A percentile compares a stretch with the other conserved stretches of the same genome.
Conservation (phyloP, 2,329 filamentous ascomycete species). For the Phyllosticta citribraziliensis region DNA sequence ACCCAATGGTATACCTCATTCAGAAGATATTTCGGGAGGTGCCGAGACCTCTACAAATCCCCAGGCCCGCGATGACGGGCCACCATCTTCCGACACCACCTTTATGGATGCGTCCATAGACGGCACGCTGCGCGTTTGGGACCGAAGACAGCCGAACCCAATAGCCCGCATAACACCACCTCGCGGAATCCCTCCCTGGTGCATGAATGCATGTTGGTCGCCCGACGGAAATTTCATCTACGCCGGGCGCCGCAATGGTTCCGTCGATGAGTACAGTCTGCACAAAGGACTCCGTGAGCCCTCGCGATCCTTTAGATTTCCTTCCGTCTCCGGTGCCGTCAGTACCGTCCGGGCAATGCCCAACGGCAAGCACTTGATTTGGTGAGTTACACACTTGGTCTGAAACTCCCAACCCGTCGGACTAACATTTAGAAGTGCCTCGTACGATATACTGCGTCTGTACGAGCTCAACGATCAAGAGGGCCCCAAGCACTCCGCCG, state of each 20-base stretch:
- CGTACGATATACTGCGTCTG: slow-evolving; percentile 83
- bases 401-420: neutral
- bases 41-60: slow-evolving; percentile 11
- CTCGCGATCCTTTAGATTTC: slow-evolving; percentile 75
- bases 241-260: slow-evolving; percentile 79
- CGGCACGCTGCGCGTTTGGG: slow-evolving; percentile 88
- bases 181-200: slow-evolving; percentile 81
- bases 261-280: slow-evolving; percentile 87
- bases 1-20: slow-evolving; percentile 43
- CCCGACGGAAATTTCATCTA: slow-evolving; percentile 94
- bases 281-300: slow-evolving; percentile 69
- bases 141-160: slow-evolving; percentile 64
- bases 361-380: slow-evolving; percentile 85
- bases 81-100: slow-evolving; percentile 57
- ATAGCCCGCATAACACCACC: slow-evolving; percentile 69
- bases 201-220: slow-evolving; percentile 94
- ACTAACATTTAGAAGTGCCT: slow-evolving; percentile 50
- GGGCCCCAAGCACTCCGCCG: slow-evolving; percentile 60
- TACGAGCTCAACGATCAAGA: slow-evolving; percentile 72
- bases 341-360: slow-evolving; percentile 84
- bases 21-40: slow-evolving; percentile 33
- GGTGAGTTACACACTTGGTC: slow-evolving; percentile 37
- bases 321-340: slow-evolving; percentile 78
- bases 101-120: slow-evolving; percentile 87
- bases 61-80: slow-evolving; percentile 28